These are phyloP conservation scores for Diversispora epigaea DNA, from an alignment of 192 early-diverging fungal genomes.

Conservation along the genomic window DNA sequence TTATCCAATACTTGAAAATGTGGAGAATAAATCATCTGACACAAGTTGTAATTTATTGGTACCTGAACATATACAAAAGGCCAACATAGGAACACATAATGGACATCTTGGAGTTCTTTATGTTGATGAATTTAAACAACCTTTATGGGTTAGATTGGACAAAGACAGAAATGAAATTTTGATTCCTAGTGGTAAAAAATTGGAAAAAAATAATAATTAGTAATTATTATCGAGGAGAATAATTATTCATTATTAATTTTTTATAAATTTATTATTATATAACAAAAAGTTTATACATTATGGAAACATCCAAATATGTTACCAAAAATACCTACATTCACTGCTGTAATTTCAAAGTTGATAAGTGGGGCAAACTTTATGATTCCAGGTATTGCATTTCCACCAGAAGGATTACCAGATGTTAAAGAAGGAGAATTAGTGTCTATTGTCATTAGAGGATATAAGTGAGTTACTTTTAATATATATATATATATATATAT, in stretches of 20 bases:
- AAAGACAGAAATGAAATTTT: constrained; percentile 44
- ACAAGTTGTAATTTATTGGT: constrained; percentile 42
- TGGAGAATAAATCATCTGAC: constrained; percentile 22
- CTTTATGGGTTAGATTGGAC: constrained; percentile 66
- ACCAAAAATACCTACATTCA: constrained; percentile 66
- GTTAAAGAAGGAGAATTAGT: constrained; percentile 54
- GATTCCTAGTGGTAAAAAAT: constrained; percentile 57
- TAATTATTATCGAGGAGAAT: background rate
- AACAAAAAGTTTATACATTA: constrained; percentile 65
- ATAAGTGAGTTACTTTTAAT: constrained; percentile 38
- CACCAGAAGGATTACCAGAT: constrained; percentile 44
- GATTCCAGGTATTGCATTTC: constrained; percentile 69
- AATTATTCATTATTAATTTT: background rate
- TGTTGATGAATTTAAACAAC: constrained; percentile 54
- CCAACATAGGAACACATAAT: constrained; percentile 66
- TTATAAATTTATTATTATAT: background rate
- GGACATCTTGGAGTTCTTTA: constrained; percentile 66
- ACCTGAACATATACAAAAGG: constrained; percentile 59
- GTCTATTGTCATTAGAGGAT: constrained; percentile 54
- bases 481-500: background rate
- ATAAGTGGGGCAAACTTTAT: constrained; percentile 82
- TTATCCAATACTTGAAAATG: constrained; percentile 51
- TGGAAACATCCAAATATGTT: constrained; percentile 71
- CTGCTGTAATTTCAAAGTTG: constrained; percentile 67
- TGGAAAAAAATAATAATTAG: too few relatives aligned